Percentiles rank a stretch among this genome's conserved stretches.
Conservation (phyloP, 306 rosid genomes). For the Adenanthera pavonina region DNA sequence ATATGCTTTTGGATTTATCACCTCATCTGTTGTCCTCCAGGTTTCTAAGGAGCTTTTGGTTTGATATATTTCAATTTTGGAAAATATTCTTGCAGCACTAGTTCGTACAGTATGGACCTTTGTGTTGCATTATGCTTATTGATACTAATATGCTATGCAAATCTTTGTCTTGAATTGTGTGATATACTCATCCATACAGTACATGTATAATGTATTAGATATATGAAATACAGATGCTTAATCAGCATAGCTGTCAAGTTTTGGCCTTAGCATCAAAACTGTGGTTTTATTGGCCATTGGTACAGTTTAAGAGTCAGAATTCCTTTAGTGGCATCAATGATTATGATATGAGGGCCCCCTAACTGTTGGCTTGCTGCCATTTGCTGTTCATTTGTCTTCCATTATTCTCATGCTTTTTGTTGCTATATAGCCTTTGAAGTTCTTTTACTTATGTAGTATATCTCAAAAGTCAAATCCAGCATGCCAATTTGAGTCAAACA, state of each 20-base stretch:
- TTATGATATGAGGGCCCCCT: background rate
- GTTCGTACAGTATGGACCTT: background rate
- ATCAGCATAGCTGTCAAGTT: slow-evolving; percentile 6
- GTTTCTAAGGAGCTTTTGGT: slow-evolving; percentile 42
- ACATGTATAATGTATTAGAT: background rate
- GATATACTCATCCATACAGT: background rate
- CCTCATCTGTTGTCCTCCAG: slow-evolving; percentile 85
- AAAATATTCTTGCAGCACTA: slow-evolving; percentile 17
- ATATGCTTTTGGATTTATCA: slow-evolving; percentile 93
- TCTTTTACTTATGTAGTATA: background rate
- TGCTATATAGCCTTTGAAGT: background rate
- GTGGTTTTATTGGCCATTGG: background rate
- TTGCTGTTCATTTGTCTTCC: background rate
- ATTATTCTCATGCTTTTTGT: background rate
- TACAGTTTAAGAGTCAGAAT: background rate
- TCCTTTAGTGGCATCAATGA: slow-evolving; percentile 4
- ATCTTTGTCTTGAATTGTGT: slow-evolving; percentile 23
- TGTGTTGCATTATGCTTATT: background rate
- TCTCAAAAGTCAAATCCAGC: background rate
- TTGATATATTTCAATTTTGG: slow-evolving; percentile 12
- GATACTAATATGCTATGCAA: background rate
- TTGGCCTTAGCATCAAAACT: background rate
- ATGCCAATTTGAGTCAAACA: background rate
- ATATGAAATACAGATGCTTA: background rate
- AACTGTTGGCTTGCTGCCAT: slow-evolving; percentile 1